phyloP scores from a whole-genome alignment of 2,329 filamentous ascomycete species.

The Colletotrichum cordylinicola region DNA sequence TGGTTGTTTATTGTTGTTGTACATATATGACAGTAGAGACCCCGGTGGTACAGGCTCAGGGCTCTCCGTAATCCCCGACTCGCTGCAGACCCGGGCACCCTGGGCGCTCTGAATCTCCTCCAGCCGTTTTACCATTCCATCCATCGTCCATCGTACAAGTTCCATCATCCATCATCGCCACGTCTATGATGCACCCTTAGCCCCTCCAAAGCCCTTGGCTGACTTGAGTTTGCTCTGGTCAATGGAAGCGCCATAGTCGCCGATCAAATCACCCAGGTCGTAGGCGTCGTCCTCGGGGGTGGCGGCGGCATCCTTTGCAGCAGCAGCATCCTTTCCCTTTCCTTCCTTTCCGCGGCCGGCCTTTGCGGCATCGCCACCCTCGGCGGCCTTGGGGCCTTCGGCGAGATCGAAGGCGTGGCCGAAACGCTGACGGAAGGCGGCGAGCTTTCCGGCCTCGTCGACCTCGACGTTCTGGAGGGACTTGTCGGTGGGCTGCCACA shows the following conservation, averaged over 20 bases:
- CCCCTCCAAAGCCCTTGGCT: slow-evolving; percentile 35
- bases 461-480: slow-evolving; percentile 88
- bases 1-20: slow-evolving; percentile 20
- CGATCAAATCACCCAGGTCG: slow-evolving; percentile 56
- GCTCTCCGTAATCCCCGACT: slow-evolving; percentile 16
- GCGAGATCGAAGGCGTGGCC: slow-evolving; percentile 81
- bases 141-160: slow-evolving; percentile 12
- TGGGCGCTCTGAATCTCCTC: not conserved
- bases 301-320: slow-evolving; percentile 24
- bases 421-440: slow-evolving; percentile 84
- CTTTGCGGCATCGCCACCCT: slow-evolving; percentile 26
- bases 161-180: slow-evolving; percentile 26
- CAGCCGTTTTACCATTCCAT: not conserved
- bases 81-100: not conserved
- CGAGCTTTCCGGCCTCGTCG: slow-evolving; percentile 90
- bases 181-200: slow-evolving; percentile 47
- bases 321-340: slow-evolving; percentile 21
- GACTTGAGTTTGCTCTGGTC: slow-evolving; percentile 39
- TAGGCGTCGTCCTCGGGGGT: slow-evolving; percentile 26
- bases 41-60: not conserved
- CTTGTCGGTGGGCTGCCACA: slow-evolving; percentile 89
- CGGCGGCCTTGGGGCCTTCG: slow-evolving; percentile 26
- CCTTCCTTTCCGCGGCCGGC: not conserved
- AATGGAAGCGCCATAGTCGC: slow-evolving; percentile 45
- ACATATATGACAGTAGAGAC: slow-evolving; percentile 27